A percentile compares a stretch with the other conserved stretches of the same genome.
Conservation (phyloP, 1,284 basidiomycete genomes). For the Somion occarium region DNA sequence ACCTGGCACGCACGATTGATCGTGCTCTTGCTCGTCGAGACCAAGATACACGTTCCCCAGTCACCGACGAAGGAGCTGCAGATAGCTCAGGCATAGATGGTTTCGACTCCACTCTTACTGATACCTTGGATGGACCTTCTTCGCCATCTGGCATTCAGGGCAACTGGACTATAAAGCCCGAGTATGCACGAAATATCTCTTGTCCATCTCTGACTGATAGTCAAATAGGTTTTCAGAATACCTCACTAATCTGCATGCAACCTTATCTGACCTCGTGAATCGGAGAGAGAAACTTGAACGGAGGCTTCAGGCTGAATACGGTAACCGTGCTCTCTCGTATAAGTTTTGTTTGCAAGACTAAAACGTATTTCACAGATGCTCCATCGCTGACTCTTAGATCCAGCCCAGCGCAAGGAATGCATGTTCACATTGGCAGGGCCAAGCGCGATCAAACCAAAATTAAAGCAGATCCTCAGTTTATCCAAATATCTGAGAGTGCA, state of each 20-base stretch:
- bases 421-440: conserved; percentile 62
- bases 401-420: conserved; percentile 64
- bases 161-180: conserved; percentile 68
- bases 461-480: conserved; percentile 44
- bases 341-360: no score
- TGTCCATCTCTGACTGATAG: conserved; percentile 1
- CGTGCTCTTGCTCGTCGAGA: conserved; percentile 42
- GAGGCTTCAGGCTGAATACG: conserved; percentile 48
- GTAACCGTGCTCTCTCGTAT: conserved; percentile 34
- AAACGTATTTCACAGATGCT: conserved; percentile 55
- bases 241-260: conserved; percentile 49
- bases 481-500: conserved; percentile 53
- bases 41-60: conserved; percentile 6
- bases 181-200: conserved; percentile 49
- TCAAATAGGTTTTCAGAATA: conserved; percentile 61
- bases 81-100: background rate
- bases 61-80: background rate
- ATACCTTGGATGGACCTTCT: background rate
- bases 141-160: background rate
- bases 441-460: conserved; percentile 55
- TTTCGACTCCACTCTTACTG: background rate
- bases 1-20: conserved; percentile 58
- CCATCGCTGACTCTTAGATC: conserved; percentile 70
- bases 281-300: conserved; percentile 50
- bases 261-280: conserved; percentile 40